Evolutionary conservation across 495 filamentous ascomycete genomes (phyloP).

Genomic region (Aspergillus baeticus): DNA sequence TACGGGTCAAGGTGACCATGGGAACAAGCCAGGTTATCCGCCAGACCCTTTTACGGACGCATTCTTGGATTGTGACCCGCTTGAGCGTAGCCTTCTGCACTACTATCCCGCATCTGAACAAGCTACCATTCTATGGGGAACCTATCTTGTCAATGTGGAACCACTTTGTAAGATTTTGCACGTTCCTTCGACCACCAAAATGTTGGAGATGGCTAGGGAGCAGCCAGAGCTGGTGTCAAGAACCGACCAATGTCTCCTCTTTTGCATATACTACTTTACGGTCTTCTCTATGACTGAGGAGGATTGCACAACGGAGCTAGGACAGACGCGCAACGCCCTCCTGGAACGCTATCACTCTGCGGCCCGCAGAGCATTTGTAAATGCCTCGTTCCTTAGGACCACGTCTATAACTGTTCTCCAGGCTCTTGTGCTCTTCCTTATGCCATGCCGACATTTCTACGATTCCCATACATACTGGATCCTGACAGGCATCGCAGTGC

Average conservation of each 20-base stretch:
- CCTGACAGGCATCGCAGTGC: conserved; percentile 39
- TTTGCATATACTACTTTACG: conserved; percentile 47
- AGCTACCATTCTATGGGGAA: conserved; percentile 55
- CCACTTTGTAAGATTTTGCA: conserved; percentile 71
- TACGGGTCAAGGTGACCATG: conserved; percentile 26
- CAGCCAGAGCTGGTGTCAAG: conserved; percentile 31
- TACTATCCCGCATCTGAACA: too few relatives aligned
- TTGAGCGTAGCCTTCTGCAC: too few relatives aligned
- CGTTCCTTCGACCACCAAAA: conserved; percentile 54
- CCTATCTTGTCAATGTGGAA: conserved; percentile 65
- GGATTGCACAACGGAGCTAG: conserved; percentile 42
- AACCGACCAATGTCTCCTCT: conserved; percentile 46
- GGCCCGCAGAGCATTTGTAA: conserved; percentile 43
- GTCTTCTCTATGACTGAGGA: conserved; percentile 35
- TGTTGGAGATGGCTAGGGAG: conserved; percentile 40
- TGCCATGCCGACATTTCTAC: conserved; percentile 28
- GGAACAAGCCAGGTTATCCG: too few relatives aligned
- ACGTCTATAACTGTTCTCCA: conserved; percentile 44
- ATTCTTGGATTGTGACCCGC: too few relatives aligned
- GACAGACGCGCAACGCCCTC: conserved; percentile 37
- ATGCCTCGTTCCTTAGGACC: conserved; percentile 46
- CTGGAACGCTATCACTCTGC: conserved; percentile 42
- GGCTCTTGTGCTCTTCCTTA: conserved; percentile 45
- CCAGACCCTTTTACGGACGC: too few relatives aligned
- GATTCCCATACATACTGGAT: conserved; percentile 45